Base-by-base conservation (phyloP, 2,329 filamentous ascomycete genomes). In the Teratosphaeria pseudoeucalypti region DNA sequence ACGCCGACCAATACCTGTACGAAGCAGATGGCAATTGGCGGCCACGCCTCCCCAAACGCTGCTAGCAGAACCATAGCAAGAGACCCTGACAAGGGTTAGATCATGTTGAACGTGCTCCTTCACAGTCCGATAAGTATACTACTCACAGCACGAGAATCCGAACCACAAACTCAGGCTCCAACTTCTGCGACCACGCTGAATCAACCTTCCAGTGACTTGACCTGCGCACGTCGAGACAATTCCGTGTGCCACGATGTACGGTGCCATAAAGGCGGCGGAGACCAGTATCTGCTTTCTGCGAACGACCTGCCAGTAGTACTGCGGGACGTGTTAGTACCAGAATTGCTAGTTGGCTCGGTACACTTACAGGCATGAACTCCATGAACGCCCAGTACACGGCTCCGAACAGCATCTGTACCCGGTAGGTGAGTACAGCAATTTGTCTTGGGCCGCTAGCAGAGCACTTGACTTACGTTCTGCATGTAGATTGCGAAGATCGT, bases 341-440 rank as follows among this genome's bases (percentile, higher is more conserved):
- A 9, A n/a, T 19, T 10, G 6, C 9, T 5, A 1, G 23, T 7
- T 49, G 43, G 43, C 43, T 19, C 19, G 16, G n/a, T 11, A 49
- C n/a, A 49, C 43, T 49, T 10, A 63, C 49, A 2, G 64, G 65
- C 29, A 64, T 56, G 58, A 65, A 67, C 60, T 63, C 63, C 54
- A 60, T 59, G 60, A 67, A 66, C 10, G 63, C 58, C 54, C 64
- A 67, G 57, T 63, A 68, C 1, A 61, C 62, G 11, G 61, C 60
- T 16, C 65, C 66, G 49, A 67, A 61, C 43, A 66, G 60, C 29
- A 65, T 49, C 43, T 49, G 43, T 12, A 16, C 37, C 2, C 2
- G 16, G n/a, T n/a, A n/a, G n/a, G 43, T 49, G n/a, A 49, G 43
- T n/a, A 23, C 19, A 10, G 19, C 19, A 19, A 49, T 23, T n/a